Base-by-base conservation (phyloP, 2,329 filamentous ascomycete genomes). In the Clonostachys chloroleuca region DNA sequence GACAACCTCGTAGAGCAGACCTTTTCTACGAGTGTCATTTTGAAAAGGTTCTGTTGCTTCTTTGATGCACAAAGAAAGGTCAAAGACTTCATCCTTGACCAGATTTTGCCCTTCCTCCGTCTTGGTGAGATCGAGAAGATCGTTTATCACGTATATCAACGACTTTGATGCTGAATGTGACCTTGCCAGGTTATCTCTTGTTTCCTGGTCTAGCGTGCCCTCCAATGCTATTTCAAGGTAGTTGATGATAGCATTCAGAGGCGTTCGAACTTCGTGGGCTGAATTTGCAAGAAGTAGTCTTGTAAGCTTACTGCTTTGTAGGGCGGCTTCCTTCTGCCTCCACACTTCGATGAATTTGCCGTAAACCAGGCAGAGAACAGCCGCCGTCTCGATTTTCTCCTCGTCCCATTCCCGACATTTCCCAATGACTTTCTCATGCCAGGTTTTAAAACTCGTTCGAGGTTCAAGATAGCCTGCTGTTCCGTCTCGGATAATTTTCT, bases 161-260 rank as follows among this genome's bases (percentile, higher is more conserved):
- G 90, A 95, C 59, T 95, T 95, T 0, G 91, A 96, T 5, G 91
- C 91, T 1, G 90, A 95, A 60, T 96, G 89, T 1, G 91, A 95
- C 54, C 84, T 86, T 1, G 86, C 78, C 6, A 96, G 70, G 50
- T 94, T 95, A 6, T 96, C 91, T 17, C 92, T 76, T 0, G 89
- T 95, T 59, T 95, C 91, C 14, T 81, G 72, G 52, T 95, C 91
- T 4, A 96, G 70, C 0, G 75, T 70, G 0, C 90, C 89, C 66
- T 96, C 91, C 2, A 96, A 69, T 0, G 91, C 91, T 53, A 96
- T 95, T 56, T 96, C 91, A 1, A 96, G 77, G 55, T 95, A 96
- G 56, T 96, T 96, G 65, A 96, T 95, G 58, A 96, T 95, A 14
- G 91, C 91, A 58, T 96, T 96, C 3, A 96, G 69, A 0, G 91